Percentiles rank a stretch among this genome's conserved stretches.
Conservation (phyloP, 768 basidiomycete species). For the Lactarius sanguifluus region DNA sequence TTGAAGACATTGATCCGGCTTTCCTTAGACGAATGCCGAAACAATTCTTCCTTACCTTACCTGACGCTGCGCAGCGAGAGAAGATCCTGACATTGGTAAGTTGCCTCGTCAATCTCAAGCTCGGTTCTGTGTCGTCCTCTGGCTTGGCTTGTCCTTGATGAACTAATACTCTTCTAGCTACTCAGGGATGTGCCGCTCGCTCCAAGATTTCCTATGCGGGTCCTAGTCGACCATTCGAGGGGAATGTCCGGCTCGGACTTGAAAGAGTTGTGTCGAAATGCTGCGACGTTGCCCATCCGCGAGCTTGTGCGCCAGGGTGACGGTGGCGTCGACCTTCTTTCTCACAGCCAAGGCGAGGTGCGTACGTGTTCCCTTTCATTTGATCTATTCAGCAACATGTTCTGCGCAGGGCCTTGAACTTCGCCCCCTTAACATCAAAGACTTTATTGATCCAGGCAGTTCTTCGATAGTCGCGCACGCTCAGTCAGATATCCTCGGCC, state of each 20-base stretch:
- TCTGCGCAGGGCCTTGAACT: slow-evolving; percentile 66
- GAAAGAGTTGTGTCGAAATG: slow-evolving; percentile 87
- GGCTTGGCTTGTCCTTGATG: neutral
- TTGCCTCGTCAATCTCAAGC: neutral
- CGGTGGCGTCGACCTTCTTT: slow-evolving; percentile 50
- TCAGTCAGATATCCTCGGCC: too few species aligned
- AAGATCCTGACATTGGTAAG: slow-evolving; percentile 81
- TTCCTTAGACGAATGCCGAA: slow-evolving; percentile 96
- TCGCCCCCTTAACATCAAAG: slow-evolving; percentile 65
- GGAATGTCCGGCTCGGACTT: slow-evolving; percentile 89
- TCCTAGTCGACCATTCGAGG: slow-evolving; percentile 65
- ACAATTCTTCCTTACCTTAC: slow-evolving; percentile 83
- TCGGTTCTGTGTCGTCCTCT: slow-evolving; percentile 40
- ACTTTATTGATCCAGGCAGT: slow-evolving; percentile 57
- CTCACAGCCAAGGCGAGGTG: slow-evolving; percentile 46
- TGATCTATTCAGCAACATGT: neutral
- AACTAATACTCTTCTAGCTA: slow-evolving; percentile 54
- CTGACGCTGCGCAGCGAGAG: slow-evolving; percentile 71
- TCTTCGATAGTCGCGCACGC: too few species aligned
- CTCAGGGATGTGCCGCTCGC: slow-evolving; percentile 72
- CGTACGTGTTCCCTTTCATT: slow-evolving; percentile 28
- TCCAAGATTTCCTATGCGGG: slow-evolving; percentile 57
- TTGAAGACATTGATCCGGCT: slow-evolving; percentile 86
- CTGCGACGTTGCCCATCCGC: slow-evolving; percentile 89
- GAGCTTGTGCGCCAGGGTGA: slow-evolving; percentile 68